Evolutionary conservation across 2,329 filamentous ascomycete species (phyloP).

Genomic region (Delphinella strobiligena): DNA sequence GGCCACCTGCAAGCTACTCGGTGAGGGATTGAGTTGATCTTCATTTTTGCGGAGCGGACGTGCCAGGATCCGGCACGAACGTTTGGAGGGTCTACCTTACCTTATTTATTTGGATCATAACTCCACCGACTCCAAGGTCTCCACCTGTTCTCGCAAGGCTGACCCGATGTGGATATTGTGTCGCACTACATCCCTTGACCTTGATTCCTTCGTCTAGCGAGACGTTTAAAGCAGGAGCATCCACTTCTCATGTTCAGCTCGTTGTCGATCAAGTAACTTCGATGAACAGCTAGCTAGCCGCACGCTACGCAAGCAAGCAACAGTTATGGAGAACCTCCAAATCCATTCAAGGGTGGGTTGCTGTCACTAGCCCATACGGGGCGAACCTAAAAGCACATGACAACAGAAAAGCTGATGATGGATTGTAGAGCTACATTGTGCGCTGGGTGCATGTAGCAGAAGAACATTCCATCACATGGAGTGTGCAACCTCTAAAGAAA

Average conservation of each 20-base stretch:
- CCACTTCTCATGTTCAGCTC: neutral
- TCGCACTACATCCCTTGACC: neutral
- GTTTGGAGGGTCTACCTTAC: neutral
- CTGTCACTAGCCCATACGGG: constrained; percentile 1
- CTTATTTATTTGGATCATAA: too few species aligned
- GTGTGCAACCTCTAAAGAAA: constrained; percentile 93
- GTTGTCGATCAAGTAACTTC: neutral
- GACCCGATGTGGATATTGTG: neutral
- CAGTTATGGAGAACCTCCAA: constrained; percentile 8
- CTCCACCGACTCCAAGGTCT: neutral
- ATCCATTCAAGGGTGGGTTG: constrained; percentile 8
- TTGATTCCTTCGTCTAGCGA: neutral
- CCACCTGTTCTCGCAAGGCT: neutral
- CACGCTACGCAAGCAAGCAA: neutral
- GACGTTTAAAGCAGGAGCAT: neutral
- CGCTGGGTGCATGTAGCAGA: constrained; percentile 91
- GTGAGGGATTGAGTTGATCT: neutral
- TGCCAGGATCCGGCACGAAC: neutral
- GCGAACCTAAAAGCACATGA: constrained; percentile 4
- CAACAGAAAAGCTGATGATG: neutral
- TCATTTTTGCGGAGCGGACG: neutral
- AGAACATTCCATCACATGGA: constrained; percentile 92
- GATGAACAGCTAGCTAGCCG: neutral
- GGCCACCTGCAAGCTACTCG: too few species aligned
- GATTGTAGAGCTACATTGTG: constrained; percentile 81